These are phyloP conservation scores for Gentiana dahurica DNA, from an alignment of 257 asterid genomes.

Conservation along the genomic window DNA sequence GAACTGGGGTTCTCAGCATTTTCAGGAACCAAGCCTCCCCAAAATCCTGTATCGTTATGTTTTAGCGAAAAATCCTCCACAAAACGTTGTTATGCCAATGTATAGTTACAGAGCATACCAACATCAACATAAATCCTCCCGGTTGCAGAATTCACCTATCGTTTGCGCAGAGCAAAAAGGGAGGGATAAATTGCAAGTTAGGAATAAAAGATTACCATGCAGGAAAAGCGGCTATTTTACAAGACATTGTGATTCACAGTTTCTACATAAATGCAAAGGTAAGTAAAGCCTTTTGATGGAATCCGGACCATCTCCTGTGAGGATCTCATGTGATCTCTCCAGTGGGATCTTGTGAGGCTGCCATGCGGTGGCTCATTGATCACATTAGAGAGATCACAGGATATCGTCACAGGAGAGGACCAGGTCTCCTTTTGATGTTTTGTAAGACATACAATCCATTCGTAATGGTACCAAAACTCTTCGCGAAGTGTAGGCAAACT, in stretches of 20 bases:
- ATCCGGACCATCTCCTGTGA: too few species aligned
- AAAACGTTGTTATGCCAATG: constrained; percentile 2
- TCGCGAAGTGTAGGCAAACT: too few species aligned
- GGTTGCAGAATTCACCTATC: constrained; percentile 64
- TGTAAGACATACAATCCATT: background rate
- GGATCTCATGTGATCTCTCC: too few species aligned
- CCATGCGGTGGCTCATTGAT: too few species aligned
- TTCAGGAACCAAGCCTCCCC: constrained; percentile 99
- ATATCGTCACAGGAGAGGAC: too few species aligned
- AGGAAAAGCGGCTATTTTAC: too few species aligned
- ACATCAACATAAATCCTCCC: constrained; percentile 86
- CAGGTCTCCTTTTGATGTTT: background rate
- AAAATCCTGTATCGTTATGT: constrained; percentile 51
- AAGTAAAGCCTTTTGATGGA: too few species aligned
- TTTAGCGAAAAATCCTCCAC: constrained; percentile 1
- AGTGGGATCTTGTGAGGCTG: too few species aligned
- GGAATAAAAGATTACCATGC: too few species aligned
- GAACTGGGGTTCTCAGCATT: constrained; percentile 68
- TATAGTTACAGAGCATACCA: constrained; percentile 40
- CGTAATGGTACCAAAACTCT: too few species aligned
- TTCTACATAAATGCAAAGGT: background rate
- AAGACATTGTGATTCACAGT: background rate
- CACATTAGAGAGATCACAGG: too few species aligned
- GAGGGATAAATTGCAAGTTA: background rate
- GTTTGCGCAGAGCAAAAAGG: constrained; percentile 7